Percentiles rank a stretch among this genome's conserved stretches.
Evolutionary conservation across 2,329 filamentous ascomycete genomes (phyloP).

Genomic region (Neonectria hederae): DNA sequence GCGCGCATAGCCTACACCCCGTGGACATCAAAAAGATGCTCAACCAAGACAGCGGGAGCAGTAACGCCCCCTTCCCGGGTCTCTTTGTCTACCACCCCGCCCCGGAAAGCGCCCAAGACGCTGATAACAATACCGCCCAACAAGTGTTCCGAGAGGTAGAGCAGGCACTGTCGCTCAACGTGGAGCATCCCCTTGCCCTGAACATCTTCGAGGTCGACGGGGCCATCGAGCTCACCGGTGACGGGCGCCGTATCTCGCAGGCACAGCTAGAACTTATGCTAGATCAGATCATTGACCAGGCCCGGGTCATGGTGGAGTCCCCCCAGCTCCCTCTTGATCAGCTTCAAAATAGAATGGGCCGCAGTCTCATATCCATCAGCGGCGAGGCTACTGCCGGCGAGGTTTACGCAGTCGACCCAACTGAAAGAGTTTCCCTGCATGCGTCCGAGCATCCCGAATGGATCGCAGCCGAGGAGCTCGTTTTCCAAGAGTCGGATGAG

Average conservation of each 20-base stretch:
- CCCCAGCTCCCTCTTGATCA: neutral
- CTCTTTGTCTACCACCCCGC: slow-evolving; percentile 40
- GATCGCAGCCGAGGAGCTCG: slow-evolving; percentile 64
- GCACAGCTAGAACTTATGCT: slow-evolving; percentile 34
- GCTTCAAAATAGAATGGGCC: neutral
- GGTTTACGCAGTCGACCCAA: slow-evolving; percentile 37
- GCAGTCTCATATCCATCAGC: neutral
- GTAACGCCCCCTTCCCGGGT: slow-evolving; percentile 33
- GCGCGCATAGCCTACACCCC: slow-evolving; percentile 32
- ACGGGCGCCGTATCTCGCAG: slow-evolving; percentile 33
- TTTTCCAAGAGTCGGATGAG: slow-evolving; percentile 40
- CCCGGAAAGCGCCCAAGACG: neutral
- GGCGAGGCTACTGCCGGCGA: neutral
- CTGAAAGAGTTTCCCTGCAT: slow-evolving; percentile 51
- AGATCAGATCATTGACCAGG: slow-evolving; percentile 33
- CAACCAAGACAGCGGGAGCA: slow-evolving; percentile 30
- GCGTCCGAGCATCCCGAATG: slow-evolving; percentile 57
- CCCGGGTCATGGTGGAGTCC: neutral
- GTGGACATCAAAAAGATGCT: slow-evolving; percentile 37
- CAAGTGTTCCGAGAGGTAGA: slow-evolving; percentile 43
- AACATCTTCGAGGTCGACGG: slow-evolving; percentile 46
- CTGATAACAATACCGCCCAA: neutral
- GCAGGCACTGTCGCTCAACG: slow-evolving; percentile 47
- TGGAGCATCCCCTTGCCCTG: slow-evolving; percentile 53
- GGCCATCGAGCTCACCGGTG: slow-evolving; percentile 35